Evolutionary conservation across 805 yeast species (phyloP).

Genomic region (Saccharomycopsis babjevae): DNA sequence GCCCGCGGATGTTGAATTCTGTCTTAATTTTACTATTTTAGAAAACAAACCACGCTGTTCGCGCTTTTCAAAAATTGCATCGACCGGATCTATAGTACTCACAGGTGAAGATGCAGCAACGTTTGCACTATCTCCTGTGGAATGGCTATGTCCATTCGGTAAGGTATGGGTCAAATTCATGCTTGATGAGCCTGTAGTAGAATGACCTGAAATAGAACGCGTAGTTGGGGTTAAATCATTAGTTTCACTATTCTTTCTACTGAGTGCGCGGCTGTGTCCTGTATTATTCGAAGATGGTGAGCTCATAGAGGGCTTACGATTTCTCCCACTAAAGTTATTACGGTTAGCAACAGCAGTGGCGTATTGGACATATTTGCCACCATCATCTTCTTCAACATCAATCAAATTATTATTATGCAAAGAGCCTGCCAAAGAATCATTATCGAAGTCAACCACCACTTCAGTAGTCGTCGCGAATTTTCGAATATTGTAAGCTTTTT

Average conservation of each 20-base stretch:
- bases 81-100: not conserved
- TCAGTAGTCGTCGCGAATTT: constrained; percentile 12
- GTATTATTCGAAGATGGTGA: not conserved
- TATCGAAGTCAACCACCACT: constrained; percentile 13
- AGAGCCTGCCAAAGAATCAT: constrained; percentile 9
- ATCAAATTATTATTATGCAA: constrained; percentile 8
- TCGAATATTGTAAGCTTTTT: constrained; percentile 9
- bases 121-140: not conserved
- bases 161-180: not conserved
- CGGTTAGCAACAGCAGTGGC: not conserved
- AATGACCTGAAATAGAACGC: not conserved
- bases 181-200: not conserved
- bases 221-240: not conserved
- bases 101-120: not conserved
- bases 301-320: not conserved
- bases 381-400: constrained; percentile 17
- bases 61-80: not conserved
- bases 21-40: not conserved
- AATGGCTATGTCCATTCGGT: not conserved
- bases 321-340: not conserved
- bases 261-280: not conserved
- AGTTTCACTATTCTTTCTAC: not conserved
- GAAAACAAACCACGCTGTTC: not conserved
- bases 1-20: not conserved
- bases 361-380: constrained; percentile 6